Evolutionary conservation across 1,139 yeast genomes (phyloP), one percentile per base, ranked within the genome.

Genomic region (Lodderomyces jiufengensis): DNA sequence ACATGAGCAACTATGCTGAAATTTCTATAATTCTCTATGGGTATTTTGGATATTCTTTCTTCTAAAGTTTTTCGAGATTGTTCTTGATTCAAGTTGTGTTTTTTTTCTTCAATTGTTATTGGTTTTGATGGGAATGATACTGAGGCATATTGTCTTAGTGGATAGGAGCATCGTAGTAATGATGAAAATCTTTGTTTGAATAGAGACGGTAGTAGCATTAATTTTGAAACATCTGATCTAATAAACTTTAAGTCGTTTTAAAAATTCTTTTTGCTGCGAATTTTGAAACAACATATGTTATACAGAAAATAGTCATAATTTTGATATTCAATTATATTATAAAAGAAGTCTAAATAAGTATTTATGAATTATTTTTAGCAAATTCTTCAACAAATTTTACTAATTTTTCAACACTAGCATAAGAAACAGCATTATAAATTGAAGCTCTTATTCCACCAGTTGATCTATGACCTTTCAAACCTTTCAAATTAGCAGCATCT

Each of bases 391-490:
- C 67, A 51, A 76, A 85, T 25, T 70, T 63, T 27, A 71, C 80
- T 48, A 88, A 69, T 36, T 67, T 54, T 42, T 80, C 68, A 20
- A 82, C 83, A 48, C 92, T 79, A 32, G 73, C 70, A 35, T 78
- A 66, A 8, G 80, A 58, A 31, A 92, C 85, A 10, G 97, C 97
- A 54, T 92, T 92, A 60, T 92, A 86, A 39, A 88, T 70, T 10
- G 97, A 88, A 14, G 95, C 92, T 61, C 98, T 82, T 65, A 90
- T 84, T 27, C 98, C 98, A 32, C 97, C 97, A 32, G 92, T 97
- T 8, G 96, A 85, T 59, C 98, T 78, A 59, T 92, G 97, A 20
- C 98, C 98, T 64, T 90, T 87, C 51, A 92, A 71, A 3, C 97
- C 97, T 10, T 78, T 65, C 45, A 90, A 68, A 1, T 60, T 54